A percentile compares a stretch with the other conserved stretches of the same genome.
phyloP scores from a whole-genome alignment of 257 asterid species.

The Nicotiana obtusifolia region DNA sequence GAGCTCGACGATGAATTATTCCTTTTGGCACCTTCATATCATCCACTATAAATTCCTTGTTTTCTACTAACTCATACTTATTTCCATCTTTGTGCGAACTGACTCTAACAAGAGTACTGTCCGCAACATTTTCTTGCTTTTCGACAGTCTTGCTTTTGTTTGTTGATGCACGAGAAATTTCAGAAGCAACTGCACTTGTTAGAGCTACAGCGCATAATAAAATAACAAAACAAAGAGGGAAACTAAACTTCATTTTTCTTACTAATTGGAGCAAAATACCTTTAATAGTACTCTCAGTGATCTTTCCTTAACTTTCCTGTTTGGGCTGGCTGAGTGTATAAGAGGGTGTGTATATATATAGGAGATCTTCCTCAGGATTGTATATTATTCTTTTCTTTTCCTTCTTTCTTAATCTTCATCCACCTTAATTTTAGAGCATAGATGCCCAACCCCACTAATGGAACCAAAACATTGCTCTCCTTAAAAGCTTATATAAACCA shows the following conservation, averaged over 20 bases:
- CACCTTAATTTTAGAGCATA: neutral
- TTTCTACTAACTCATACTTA: neutral
- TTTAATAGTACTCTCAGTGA: no score
- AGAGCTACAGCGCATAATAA: neutral
- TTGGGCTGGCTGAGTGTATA: neutral
- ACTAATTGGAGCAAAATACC: neutral
- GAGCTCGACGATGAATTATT: constrained; percentile 1
- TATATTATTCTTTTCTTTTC: neutral
- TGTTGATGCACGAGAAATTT: neutral
- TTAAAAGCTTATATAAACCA: neutral
- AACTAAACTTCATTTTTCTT: neutral
- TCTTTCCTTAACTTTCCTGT: no score
- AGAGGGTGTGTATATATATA: neutral
- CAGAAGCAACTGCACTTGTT: neutral
- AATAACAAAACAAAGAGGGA: neutral
- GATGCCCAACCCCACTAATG: neutral
- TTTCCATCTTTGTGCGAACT: neutral
- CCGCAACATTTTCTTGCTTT: neutral
- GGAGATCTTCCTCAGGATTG: neutral
- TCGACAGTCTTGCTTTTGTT: neutral
- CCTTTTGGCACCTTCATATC: neutral
- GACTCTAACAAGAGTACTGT: neutral
- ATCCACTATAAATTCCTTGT: neutral
- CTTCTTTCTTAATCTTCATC: neutral
- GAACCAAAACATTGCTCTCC: neutral